These are phyloP conservation scores for Huntiella decipiens DNA, from an alignment of 2,329 filamentous ascomycete species.

Conservation along the genomic window DNA sequence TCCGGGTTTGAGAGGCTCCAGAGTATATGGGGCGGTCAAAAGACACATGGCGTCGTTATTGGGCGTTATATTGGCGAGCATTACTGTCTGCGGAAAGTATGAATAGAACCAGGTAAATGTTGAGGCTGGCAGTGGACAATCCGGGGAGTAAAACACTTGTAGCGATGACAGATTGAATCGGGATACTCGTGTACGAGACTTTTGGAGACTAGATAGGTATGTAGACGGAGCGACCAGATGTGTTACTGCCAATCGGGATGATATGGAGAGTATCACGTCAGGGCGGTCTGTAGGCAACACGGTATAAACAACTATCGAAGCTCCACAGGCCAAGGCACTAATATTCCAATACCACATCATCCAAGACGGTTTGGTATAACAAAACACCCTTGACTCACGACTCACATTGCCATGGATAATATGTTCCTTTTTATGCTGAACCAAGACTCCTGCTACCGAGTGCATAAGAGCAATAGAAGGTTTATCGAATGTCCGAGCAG, in stretches of 20 bases:
- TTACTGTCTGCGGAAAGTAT: slow-evolving; percentile 55
- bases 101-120: slow-evolving; percentile 82
- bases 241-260: slow-evolving; percentile 64
- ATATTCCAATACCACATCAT: slow-evolving; percentile 99
- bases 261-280: slow-evolving; percentile 54
- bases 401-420: slow-evolving; percentile 67
- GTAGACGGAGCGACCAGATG: slow-evolving; percentile 93
- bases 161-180: slow-evolving; percentile 38
- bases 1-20: slow-evolving; percentile 52
- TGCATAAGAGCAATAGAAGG: slow-evolving; percentile 89
- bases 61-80: slow-evolving; percentile 83
- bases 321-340: slow-evolving; percentile 63
- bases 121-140: slow-evolving; percentile 76
- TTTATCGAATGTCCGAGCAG: slow-evolving; percentile 62
- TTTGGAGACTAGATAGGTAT: slow-evolving; percentile 79
- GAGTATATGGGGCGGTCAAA: slow-evolving; percentile 68
- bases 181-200: slow-evolving; percentile 37
- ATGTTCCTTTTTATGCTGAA: slow-evolving; percentile 97
- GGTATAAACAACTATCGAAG: slow-evolving; percentile 74
- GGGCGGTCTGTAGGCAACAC: slow-evolving; percentile 74
- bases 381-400: slow-evolving; percentile 57
- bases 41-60: slow-evolving; percentile 94
- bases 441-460: slow-evolving; percentile 68
- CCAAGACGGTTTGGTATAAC: slow-evolving; percentile 91
- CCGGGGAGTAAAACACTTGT: slow-evolving; percentile 82